Conservation (phyloP, 495 filamentous ascomycete genomes). For the Entonaema liquescens region DNA sequence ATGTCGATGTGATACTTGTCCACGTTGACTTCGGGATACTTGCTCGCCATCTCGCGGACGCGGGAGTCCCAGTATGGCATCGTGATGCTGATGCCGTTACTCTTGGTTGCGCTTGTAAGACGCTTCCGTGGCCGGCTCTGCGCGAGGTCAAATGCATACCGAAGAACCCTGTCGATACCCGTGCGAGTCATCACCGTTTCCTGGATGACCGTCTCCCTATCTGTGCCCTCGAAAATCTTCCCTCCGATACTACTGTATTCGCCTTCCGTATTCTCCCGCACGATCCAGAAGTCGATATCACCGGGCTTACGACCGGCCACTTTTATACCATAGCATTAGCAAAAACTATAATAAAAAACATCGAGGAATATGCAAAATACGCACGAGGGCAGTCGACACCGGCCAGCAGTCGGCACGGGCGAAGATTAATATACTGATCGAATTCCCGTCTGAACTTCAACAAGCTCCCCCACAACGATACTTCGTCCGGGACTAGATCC, state of each 20-base stretch:
- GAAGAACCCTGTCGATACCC: constrained; percentile 79
- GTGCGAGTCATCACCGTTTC: constrained; percentile 74
- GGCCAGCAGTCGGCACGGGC: constrained; percentile 82
- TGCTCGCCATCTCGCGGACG: constrained; percentile 71
- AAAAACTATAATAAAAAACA: no score
- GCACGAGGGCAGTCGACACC: constrained; percentile 65
- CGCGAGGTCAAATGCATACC: constrained; percentile 78
- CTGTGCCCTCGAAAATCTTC: constrained; percentile 64
- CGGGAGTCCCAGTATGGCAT: constrained; percentile 81
- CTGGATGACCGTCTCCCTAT: constrained; percentile 71
- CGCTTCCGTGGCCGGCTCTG: constrained; percentile 75
- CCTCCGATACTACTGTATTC: constrained; percentile 71
- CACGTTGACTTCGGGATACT: constrained; percentile 76
- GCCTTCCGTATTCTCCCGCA: constrained; percentile 83
- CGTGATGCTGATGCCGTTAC: constrained; percentile 77
- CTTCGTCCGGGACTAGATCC: constrained; percentile 43
- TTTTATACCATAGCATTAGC: constrained; percentile 1
- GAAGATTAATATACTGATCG: constrained; percentile 83
- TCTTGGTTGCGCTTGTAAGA: constrained; percentile 83
- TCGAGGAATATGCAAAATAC: not conserved
- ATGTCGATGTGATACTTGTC: constrained; percentile 84
- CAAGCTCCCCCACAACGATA: constrained; percentile 62
- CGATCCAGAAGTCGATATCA: constrained; percentile 83
- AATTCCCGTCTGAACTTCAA: constrained; percentile 83
- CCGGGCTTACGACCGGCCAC: constrained; percentile 69